Conservation (phyloP, 106 monocot genomes). For the Dendrobium huoshanense region DNA sequence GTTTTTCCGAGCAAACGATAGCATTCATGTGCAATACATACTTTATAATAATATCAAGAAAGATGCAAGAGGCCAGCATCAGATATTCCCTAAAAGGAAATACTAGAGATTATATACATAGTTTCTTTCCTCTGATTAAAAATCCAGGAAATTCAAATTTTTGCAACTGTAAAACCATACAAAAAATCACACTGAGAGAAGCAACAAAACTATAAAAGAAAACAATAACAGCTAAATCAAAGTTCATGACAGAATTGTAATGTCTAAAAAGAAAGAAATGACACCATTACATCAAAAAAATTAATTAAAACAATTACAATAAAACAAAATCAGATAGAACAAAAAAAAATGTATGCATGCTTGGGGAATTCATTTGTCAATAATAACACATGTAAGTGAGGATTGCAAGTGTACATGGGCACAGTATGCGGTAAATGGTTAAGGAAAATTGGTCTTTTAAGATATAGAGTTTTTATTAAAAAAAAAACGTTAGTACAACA, state of each 20-base stretch:
- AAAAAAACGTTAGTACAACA: too few species aligned
- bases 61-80: neutral
- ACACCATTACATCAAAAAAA: too few species aligned
- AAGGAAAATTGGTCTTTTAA: too few species aligned
- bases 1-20: neutral
- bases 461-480: too few species aligned
- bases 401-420: too few species aligned
- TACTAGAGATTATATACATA: neutral
- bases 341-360: too few species aligned
- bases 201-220: neutral
- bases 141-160: neutral
- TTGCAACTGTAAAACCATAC: neutral
- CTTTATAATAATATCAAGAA: constrained; percentile 1
- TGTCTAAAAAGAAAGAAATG: too few species aligned
- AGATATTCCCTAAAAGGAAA: neutral
- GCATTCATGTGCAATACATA: neutral
- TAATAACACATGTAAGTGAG: too few species aligned
- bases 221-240: neutral
- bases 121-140: neutral
- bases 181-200: neutral
- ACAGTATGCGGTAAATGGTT: too few species aligned
- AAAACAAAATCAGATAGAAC: too few species aligned
- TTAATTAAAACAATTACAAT: too few species aligned
- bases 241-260: neutral
- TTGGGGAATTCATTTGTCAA: too few species aligned